Evolutionary conservation across 768 basidiomycete species (phyloP).

Genomic region (Phallus indusiatus): DNA sequence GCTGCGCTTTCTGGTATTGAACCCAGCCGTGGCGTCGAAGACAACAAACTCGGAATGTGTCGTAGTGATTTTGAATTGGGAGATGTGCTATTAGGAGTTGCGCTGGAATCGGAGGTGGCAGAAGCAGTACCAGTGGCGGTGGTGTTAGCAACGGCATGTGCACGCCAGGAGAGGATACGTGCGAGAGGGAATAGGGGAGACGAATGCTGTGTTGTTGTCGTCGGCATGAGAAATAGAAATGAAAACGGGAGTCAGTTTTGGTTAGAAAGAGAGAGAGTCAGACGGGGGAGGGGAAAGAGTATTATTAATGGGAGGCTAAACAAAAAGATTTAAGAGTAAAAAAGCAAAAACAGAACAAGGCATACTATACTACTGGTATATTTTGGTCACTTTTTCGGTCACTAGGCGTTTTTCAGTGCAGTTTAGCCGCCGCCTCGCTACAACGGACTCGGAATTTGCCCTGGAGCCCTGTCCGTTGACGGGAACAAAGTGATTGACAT

Average conservation of each 20-base stretch:
- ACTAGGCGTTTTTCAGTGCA: neutral
- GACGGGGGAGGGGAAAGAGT: neutral
- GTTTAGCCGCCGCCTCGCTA: neutral
- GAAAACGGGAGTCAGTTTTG: neutral
- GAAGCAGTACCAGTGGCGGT: neutral
- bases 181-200: neutral
- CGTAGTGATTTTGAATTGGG: constrained; percentile 6
- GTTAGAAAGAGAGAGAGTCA: too few relatives aligned
- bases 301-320: neutral
- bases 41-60: constrained; percentile 8
- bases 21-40: neutral
- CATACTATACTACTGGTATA: too few relatives aligned
- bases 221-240: neutral
- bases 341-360: too few relatives aligned
- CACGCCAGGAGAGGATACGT: neutral
- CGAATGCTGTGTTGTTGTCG: neutral
- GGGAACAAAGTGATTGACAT: neutral
- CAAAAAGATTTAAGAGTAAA: neutral
- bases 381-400: too few relatives aligned
- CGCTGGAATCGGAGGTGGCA: neutral
- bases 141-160: neutral
- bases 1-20: neutral
- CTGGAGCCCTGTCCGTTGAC: neutral
- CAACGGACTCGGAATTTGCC: neutral
- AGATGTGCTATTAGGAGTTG: neutral